Base-by-base conservation (phyloP, 2,329 filamentous ascomycete genomes). In the Monosporascus sp. region DNA sequence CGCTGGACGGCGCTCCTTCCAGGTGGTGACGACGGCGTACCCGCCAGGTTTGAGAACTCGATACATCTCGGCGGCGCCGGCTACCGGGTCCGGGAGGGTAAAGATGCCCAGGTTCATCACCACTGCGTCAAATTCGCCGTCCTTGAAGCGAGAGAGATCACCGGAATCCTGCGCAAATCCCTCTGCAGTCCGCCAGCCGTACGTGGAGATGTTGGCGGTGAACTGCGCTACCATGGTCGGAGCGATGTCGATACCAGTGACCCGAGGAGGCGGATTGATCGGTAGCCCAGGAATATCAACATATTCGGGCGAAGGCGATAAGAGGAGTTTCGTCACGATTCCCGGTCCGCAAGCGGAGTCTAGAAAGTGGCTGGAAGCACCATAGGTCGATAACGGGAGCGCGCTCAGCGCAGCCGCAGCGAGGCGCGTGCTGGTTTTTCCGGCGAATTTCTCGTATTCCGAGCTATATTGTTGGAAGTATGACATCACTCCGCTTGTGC, bases 41-140 rank as follows among this genome's bases (percentile, higher is more conserved):
- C 60, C 60, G 5, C 61, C 57, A 5, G 57, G 59, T 34, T 60
- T 60, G 8, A 63, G 51, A 6, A 60, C 57, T 6, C 62, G 62
- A 24, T 57, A 34, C 53, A 64, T 64, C 55, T 64, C 62, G 8
- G 52, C 38, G 2, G 49, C 59, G 25, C 56, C 60, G 6, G 54
- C 56, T 6, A 54, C 49, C 4, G 60, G 52, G 25, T 63, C 54
- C 14, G 11, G 2, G 15, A 64, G 53, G 3, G 52, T 5, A 41
- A 63, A 64, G 25, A 65, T 58, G 5, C 59, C 59, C 18, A 62
- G 41, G 15, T 53, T 59, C 61, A 62, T 63, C n/a, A 62, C 46
- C 1, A 64, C 49, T 2, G 54, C 59, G 24, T 65, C 61, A 22
- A 63, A 61, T 1, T 54, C 45, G 11, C 34, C 54, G 37, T 62